A percentile compares a stretch with the other conserved stretches of the same genome.
These are phyloP conservation scores for Diaporthe caulivora DNA, from an alignment of 2,329 filamentous ascomycete genomes.

Conservation along the genomic window DNA sequence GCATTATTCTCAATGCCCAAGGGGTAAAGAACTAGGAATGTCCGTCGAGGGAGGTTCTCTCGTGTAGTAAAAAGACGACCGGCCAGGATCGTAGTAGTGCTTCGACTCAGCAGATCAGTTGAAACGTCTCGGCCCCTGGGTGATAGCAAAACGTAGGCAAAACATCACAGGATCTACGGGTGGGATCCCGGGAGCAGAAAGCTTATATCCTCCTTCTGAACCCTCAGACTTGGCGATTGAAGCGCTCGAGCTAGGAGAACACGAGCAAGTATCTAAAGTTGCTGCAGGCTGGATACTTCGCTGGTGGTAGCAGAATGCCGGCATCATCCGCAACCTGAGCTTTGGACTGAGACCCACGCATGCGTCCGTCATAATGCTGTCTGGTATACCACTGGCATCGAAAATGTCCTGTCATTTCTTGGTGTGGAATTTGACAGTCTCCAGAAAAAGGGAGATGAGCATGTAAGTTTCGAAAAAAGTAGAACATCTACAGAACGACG, in stretches of 20 bases:
- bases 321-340: neutral
- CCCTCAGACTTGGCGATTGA: neutral
- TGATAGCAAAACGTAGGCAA: slow-evolving; percentile 13
- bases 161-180: slow-evolving; percentile 12
- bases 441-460: neutral
- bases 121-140: slow-evolving; percentile 26
- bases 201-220: neutral
- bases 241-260: neutral
- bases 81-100: neutral
- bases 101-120: slow-evolving; percentile 20
- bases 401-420: neutral
- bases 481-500: neutral
- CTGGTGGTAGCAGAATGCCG: too few species aligned
- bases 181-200: slow-evolving; percentile 18
- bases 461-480: neutral
- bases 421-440: neutral
- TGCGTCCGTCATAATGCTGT: neutral
- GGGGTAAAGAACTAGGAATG: neutral
- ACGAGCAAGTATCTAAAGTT: slow-evolving; percentile 8
- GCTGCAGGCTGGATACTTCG: neutral
- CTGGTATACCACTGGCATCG: neutral
- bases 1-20: slow-evolving; percentile 5
- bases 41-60: neutral
- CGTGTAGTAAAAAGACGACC: neutral
- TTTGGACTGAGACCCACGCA: neutral